A percentile compares a stretch with the other conserved stretches of the same genome.
phyloP scores from a whole-genome alignment of 2,329 filamentous ascomycete species.

The Ceratocystis alfenasii region DNA sequence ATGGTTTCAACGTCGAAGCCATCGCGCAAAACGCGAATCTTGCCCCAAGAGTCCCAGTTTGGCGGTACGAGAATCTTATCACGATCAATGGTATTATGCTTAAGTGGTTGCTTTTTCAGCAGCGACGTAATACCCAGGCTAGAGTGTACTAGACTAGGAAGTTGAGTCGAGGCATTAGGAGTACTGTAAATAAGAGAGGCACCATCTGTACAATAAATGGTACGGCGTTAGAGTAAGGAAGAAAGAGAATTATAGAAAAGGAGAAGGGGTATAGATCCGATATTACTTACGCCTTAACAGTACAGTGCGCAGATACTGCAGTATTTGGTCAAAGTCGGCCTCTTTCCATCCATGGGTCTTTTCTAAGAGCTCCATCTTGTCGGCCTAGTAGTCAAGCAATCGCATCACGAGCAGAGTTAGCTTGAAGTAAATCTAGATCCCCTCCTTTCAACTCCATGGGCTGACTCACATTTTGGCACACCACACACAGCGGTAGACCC shows the following conservation, averaged over 20 bases:
- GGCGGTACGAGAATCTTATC: slow-evolving; percentile 90
- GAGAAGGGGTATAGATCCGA: neutral
- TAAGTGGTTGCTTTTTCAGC: slow-evolving; percentile 64
- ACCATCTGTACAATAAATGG: slow-evolving; percentile 46
- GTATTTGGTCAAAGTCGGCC: slow-evolving; percentile 88
- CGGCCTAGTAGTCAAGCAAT: slow-evolving; percentile 41
- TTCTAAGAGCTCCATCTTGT: slow-evolving; percentile 83
- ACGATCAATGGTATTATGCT: slow-evolving; percentile 83
- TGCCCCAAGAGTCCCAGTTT: slow-evolving; percentile 98
- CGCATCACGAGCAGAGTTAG: neutral
- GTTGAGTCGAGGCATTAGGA: slow-evolving; percentile 60
- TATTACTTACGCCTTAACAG: slow-evolving; percentile 64
- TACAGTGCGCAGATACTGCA: slow-evolving; percentile 84
- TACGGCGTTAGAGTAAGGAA: neutral
- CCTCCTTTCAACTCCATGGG: neutral
- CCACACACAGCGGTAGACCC: slow-evolving; percentile 76
- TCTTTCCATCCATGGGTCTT: slow-evolving; percentile 89
- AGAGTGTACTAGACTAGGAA: slow-evolving; percentile 72
- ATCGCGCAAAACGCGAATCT: slow-evolving; percentile 83
- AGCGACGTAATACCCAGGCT: slow-evolving; percentile 77
- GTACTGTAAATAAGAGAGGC: slow-evolving; percentile 77
- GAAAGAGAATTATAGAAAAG: slow-evolving; percentile 21
- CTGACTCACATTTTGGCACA: slow-evolving; percentile 75
- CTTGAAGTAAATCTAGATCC: neutral
- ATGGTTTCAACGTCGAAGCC: slow-evolving; percentile 84